Percentiles rank a stretch among this genome's conserved stretches.
Evolutionary conservation across 1,139 yeast genomes (phyloP).

Genomic region (Taphrina communis): DNA sequence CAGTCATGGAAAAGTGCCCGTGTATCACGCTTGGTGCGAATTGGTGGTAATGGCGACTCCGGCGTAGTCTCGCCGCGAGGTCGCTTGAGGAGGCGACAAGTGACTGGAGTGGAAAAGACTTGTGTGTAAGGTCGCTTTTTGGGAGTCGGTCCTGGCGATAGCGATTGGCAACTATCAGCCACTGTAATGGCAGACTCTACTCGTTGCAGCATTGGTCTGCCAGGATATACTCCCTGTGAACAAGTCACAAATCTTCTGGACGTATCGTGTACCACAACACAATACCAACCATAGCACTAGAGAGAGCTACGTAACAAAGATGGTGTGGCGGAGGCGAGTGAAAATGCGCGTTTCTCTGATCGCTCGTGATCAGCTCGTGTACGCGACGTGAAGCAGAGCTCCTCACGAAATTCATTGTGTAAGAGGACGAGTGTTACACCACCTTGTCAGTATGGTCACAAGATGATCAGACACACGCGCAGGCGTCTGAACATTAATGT

Average conservation of each 20-base stretch:
- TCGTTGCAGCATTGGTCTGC: slow-evolving; percentile 4
- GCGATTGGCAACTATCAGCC: slow-evolving; percentile 23
- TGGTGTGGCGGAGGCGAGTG: neutral
- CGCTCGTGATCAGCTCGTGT: slow-evolving; percentile 3
- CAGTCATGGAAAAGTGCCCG: neutral
- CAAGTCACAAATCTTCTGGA: too few relatives aligned
- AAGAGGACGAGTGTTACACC: too few relatives aligned
- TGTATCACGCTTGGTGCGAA: neutral
- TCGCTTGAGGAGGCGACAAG: slow-evolving; percentile 3
- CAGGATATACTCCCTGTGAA: too few relatives aligned
- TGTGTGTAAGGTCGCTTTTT: slow-evolving; percentile 19
- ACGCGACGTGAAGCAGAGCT: neutral
- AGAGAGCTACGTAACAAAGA: neutral
- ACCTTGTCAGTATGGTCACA: too few relatives aligned
- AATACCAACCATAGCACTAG: too few relatives aligned
- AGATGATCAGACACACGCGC: too few relatives aligned
- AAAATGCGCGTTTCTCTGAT: neutral
- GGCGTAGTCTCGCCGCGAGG: slow-evolving; percentile 4
- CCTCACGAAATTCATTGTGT: neutral
- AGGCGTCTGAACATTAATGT: too few relatives aligned
- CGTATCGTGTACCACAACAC: too few relatives aligned
- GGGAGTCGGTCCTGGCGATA: slow-evolving; percentile 13
- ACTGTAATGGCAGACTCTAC: slow-evolving; percentile 15
- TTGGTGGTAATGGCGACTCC: slow-evolving; percentile 1
- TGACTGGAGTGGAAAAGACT: slow-evolving; percentile 26